Evolutionary conservation across 2,329 filamentous ascomycete genomes (phyloP).

Genomic region (Ophiostoma pallidulum): DNA sequence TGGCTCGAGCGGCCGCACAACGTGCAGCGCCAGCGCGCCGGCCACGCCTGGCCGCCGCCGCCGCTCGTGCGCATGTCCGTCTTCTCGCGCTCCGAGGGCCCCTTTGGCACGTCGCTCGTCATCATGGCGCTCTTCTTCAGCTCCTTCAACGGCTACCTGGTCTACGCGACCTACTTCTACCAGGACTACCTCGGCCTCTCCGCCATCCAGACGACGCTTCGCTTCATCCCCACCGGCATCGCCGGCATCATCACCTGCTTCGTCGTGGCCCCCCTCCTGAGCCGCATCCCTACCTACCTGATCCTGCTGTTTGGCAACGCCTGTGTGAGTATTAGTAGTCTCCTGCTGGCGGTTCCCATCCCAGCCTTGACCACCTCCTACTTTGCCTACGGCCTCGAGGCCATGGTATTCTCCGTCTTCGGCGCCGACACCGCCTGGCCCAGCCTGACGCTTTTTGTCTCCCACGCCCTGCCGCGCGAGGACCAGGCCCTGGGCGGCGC

Average conservation of each 20-base stretch:
- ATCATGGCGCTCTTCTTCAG: constrained; percentile 60
- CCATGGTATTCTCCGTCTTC: constrained; percentile 56
- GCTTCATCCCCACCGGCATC: constrained; percentile 58
- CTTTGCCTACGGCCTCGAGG: constrained; percentile 57
- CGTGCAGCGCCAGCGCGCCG: constrained; percentile 19
- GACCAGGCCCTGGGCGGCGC: constrained; percentile 61
- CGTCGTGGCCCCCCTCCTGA: constrained; percentile 45
- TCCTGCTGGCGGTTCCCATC: constrained; percentile 57
- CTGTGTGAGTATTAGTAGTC: constrained; percentile 36
- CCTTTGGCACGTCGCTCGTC: constrained; percentile 53
- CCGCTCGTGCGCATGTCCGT: constrained; percentile 60
- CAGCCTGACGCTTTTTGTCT: constrained; percentile 55
- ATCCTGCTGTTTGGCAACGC: constrained; percentile 50
- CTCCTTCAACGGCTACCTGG: constrained; percentile 57
- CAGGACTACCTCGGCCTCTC: constrained; percentile 55
- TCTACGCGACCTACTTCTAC: constrained; percentile 62
- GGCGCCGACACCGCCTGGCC: constrained; percentile 61
- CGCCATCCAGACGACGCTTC: constrained; percentile 56
- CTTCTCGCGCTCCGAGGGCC: constrained; percentile 40
- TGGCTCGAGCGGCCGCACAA: constrained; percentile 44
- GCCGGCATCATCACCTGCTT: constrained; percentile 48
- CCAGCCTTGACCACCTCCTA: constrained; percentile 44
- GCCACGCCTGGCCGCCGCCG: constrained; percentile 23
- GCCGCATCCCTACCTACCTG: constrained; percentile 47
- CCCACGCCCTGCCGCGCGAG: constrained; percentile 48